phyloP scores from a whole-genome alignment of 768 basidiomycete genomes.

The Crassisporium funariophilum region DNA sequence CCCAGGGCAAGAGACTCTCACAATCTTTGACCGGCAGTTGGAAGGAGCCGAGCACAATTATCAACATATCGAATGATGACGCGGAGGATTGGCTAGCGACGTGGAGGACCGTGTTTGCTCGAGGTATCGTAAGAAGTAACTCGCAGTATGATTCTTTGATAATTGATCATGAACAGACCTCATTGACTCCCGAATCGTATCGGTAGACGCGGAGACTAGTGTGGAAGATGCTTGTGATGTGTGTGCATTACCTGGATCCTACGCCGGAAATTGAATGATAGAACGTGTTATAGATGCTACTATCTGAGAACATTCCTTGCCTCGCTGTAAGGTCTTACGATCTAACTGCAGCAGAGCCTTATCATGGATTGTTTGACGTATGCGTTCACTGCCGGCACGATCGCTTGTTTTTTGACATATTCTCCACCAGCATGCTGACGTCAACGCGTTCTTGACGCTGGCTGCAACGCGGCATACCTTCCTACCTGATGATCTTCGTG shows the following conservation, averaged over 20 bases:
- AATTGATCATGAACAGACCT: conserved; percentile 47
- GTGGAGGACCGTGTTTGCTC: conserved; percentile 59
- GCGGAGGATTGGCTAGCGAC: conserved; percentile 52
- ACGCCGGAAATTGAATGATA: background rate
- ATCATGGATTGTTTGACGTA: conserved; percentile 77
- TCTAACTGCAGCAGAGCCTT: conserved; percentile 29
- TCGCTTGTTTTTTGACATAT: conserved; percentile 3
- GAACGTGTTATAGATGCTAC: conserved; percentile 48
- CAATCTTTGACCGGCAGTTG: conserved; percentile 39
- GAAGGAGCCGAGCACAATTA: conserved; percentile 25
- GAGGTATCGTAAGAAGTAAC: conserved; percentile 44
- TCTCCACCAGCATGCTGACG: conserved; percentile 70
- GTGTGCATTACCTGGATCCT: conserved; percentile 20
- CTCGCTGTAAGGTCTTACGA: conserved; percentile 54
- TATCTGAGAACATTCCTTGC: conserved; percentile 64
- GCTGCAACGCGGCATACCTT: conserved; percentile 80
- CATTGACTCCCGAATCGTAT: conserved; percentile 67
- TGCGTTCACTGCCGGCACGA: background rate
- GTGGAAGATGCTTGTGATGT: conserved; percentile 87
- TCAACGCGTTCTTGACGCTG: conserved; percentile 84
- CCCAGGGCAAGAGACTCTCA: conserved; percentile 38
- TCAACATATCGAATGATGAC: conserved; percentile 32
- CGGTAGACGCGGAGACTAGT: conserved; percentile 67
- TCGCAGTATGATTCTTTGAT: background rate
- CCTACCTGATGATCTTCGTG: conserved; percentile 57